Conservation (phyloP, 1,284 basidiomycete species). For the Apiotrichum gracile region DNA sequence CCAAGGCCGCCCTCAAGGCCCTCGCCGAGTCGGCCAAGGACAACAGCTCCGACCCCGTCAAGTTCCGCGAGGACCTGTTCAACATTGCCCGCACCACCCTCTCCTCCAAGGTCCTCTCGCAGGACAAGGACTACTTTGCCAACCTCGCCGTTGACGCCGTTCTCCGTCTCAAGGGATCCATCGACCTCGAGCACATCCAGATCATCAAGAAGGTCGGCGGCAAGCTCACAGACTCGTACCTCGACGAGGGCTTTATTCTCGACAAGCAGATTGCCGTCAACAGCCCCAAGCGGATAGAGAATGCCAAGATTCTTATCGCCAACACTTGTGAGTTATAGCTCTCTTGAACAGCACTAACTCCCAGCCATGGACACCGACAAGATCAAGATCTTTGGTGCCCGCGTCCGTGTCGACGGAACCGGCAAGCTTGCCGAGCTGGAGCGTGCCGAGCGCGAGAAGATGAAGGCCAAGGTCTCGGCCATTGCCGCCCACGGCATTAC, state of each 20-base stretch:
- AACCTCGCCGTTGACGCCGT: slow-evolving; percentile 98
- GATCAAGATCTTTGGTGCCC: slow-evolving; percentile 97
- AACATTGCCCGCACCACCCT: slow-evolving; percentile 96
- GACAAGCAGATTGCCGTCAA: slow-evolving; percentile 95
- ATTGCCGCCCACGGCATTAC: slow-evolving; percentile 96
- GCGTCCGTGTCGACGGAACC: slow-evolving; percentile 91
- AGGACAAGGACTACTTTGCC: slow-evolving; percentile 98
- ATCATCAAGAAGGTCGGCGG: slow-evolving; percentile 99
- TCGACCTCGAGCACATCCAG: slow-evolving; percentile 97
- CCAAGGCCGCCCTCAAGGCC: slow-evolving; percentile 74
- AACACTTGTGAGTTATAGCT: slow-evolving; percentile 71
- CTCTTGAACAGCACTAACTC: not conserved
- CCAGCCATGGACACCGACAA: slow-evolving; percentile 99
- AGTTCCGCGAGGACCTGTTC: slow-evolving; percentile 83
- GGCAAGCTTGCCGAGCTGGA: slow-evolving; percentile 97
- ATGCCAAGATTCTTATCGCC: slow-evolving; percentile 93
- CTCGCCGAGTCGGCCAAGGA: slow-evolving; percentile 77
- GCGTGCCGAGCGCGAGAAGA: slow-evolving; percentile 95
- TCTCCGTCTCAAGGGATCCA: slow-evolving; percentile 85
- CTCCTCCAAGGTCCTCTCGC: slow-evolving; percentile 91
- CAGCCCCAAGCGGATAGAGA: slow-evolving; percentile 89
- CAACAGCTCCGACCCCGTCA: slow-evolving; percentile 65
- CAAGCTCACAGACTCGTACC: slow-evolving; percentile 95
- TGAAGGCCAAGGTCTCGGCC: slow-evolving; percentile 95
- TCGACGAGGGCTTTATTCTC: slow-evolving; percentile 98